Conservation (phyloP, 768 basidiomycete species). For the Tulasnella sp. region DNA sequence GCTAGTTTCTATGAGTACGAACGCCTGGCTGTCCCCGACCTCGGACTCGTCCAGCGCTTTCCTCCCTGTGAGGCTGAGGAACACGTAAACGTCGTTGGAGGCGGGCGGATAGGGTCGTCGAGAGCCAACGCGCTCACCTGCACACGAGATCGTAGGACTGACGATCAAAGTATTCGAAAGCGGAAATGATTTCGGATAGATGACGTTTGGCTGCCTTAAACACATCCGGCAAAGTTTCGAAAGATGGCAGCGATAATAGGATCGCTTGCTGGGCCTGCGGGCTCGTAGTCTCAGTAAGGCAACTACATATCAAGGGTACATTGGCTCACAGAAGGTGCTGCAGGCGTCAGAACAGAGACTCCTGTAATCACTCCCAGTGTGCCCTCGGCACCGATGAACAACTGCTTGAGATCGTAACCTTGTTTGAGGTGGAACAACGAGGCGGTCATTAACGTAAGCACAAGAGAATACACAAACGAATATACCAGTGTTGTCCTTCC, state of each 20-base stretch:
- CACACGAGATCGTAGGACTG: conserved; percentile 64
- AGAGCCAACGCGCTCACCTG: conserved; percentile 20
- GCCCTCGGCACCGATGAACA: conserved; percentile 96
- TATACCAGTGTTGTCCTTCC: conserved; percentile 95
- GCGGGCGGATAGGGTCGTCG: not conserved
- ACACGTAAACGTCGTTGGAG: not conserved
- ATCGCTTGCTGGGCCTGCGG: conserved; percentile 74
- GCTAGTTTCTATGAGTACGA: conserved; percentile 89
- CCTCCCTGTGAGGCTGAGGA: conserved; percentile 62
- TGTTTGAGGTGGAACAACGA: not conserved
- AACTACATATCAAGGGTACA: not conserved
- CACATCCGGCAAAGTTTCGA: conserved; percentile 74
- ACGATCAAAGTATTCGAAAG: conserved; percentile 93
- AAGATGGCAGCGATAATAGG: conserved; percentile 77
- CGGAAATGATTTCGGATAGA: conserved; percentile 89
- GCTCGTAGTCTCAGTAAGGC: not conserved
- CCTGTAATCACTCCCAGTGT: conserved; percentile 92
- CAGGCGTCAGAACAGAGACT: conserved; percentile 85
- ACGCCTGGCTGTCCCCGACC: conserved; percentile 67
- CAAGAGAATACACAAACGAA: not conserved
- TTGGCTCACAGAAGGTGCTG: conserved; percentile 35
- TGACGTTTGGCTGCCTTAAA: conserved; percentile 66
- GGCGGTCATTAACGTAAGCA: not conserved
- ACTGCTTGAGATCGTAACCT: conserved; percentile 94
- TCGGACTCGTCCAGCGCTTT: conserved; percentile 63